Evolutionary conservation across 805 yeast species (phyloP).

Genomic region (Ogataea degrootiae): DNA sequence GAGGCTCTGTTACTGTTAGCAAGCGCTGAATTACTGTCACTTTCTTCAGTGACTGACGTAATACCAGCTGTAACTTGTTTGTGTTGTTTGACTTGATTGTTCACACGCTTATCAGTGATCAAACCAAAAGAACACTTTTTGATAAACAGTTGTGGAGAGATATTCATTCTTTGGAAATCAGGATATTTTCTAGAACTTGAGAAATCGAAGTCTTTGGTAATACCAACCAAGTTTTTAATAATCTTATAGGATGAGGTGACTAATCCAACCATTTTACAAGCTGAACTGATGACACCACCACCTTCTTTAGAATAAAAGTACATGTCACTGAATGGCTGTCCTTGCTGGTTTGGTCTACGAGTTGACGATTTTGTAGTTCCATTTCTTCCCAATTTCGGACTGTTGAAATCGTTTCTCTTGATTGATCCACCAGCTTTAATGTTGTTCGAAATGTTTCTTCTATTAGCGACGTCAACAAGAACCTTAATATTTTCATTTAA

Average conservation of each 20-base stretch:
- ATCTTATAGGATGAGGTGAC: conserved; percentile 45
- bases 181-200: conserved; percentile 59
- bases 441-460: conserved; percentile 13
- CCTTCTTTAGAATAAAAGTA: conserved; percentile 67
- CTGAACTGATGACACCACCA: conserved; percentile 33
- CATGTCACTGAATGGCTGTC: conserved; percentile 7
- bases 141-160: conserved; percentile 58
- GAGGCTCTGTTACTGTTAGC: conserved; percentile 21
- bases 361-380: conserved; percentile 1
- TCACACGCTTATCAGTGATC: conserved; percentile 35
- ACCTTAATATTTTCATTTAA: conserved; percentile 60
- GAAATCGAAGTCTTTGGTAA: conserved; percentile 65
- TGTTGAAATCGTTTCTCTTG: conserved; percentile 18
- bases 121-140: conserved; percentile 58
- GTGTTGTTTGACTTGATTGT: conserved; percentile 23
- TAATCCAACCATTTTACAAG: conserved; percentile 47
- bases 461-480: conserved; percentile 38
- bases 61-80: conserved; percentile 9
- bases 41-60: neutral
- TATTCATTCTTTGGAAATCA: conserved; percentile 52
- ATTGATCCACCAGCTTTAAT: conserved; percentile 3
- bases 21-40: conserved; percentile 2
- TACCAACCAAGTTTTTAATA: conserved; percentile 48
- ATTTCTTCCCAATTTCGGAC: neutral
- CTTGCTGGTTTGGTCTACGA: neutral